Evolutionary conservation across 495 filamentous ascomycete genomes (phyloP).

Genomic region (Aspergillus ellipticus): DNA sequence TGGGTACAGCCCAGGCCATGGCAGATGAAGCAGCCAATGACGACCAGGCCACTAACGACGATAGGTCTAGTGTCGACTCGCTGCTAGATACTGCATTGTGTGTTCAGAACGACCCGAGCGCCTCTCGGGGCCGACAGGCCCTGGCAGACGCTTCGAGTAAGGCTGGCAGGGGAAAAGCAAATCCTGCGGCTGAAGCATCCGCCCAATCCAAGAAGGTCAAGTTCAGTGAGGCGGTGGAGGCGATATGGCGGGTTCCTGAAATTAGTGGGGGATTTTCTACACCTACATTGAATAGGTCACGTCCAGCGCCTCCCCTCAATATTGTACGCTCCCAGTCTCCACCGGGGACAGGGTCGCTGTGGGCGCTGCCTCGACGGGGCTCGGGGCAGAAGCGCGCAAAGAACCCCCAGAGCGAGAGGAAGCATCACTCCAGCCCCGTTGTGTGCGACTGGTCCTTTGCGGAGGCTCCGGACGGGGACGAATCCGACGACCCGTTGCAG

Average conservation of each 20-base stretch:
- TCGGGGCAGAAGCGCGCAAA: slow-evolving; percentile 23
- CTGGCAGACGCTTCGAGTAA: slow-evolving; percentile 1
- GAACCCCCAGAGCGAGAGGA: slow-evolving; percentile 26
- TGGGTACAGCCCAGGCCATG: background rate
- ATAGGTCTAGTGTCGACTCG: slow-evolving; percentile 24
- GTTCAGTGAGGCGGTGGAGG: slow-evolving; percentile 20
- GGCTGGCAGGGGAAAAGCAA: slow-evolving; percentile 20
- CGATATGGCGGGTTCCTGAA: slow-evolving; percentile 41
- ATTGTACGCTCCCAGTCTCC: slow-evolving; percentile 29
- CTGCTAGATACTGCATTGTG: slow-evolving; percentile 21
- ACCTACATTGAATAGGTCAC: slow-evolving; percentile 25
- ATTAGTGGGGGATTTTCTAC: slow-evolving; percentile 34
- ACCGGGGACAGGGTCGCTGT: slow-evolving; percentile 36
- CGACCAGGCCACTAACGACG: slow-evolving; percentile 19
- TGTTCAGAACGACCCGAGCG: slow-evolving; percentile 10
- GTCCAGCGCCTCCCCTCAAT: slow-evolving; percentile 14
- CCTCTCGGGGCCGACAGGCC: background rate
- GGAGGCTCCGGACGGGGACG: slow-evolving; percentile 31
- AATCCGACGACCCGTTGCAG: slow-evolving; percentile 48
- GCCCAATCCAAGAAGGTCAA: slow-evolving; percentile 8
- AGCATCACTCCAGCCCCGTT: slow-evolving; percentile 33
- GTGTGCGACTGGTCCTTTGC: slow-evolving; percentile 45
- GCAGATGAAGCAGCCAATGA: slow-evolving; percentile 13
- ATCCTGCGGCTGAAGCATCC: slow-evolving; percentile 12
- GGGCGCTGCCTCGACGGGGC: slow-evolving; percentile 32